These are phyloP conservation scores for Hanseniaspora lachancei DNA, from an alignment of 805 yeast genomes.

Conservation along the genomic window DNA sequence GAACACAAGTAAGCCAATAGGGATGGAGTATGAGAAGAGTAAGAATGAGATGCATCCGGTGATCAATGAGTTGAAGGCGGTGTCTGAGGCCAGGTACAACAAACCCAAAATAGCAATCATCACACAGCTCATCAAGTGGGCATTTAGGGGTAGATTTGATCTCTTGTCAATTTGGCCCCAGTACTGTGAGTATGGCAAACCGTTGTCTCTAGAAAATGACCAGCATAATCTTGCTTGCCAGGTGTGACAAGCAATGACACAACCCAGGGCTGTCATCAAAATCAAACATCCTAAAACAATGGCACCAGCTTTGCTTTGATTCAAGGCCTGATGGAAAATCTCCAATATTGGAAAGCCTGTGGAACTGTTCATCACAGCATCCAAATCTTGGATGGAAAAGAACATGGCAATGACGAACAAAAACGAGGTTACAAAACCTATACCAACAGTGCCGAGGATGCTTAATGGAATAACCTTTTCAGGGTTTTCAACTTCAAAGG, in stretches of 20 bases:
- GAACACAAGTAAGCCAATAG: constrained; percentile 37
- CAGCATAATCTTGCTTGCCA: constrained; percentile 63
- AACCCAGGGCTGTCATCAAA: constrained; percentile 45
- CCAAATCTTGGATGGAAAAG: constrained; percentile 46
- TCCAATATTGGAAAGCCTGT: constrained; percentile 57
- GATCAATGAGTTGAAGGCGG: constrained; percentile 56
- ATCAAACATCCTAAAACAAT: constrained; percentile 39
- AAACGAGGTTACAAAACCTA: constrained; percentile 54
- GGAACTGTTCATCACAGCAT: constrained; percentile 33
- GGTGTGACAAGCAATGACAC: constrained; percentile 53
- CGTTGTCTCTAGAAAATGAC: constrained; percentile 62
- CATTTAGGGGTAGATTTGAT: constrained; percentile 48
- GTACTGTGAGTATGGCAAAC: constrained; percentile 44
- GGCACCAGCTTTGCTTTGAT: constrained; percentile 42
- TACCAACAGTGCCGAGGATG: constrained; percentile 51
- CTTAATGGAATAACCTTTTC: constrained; percentile 52
- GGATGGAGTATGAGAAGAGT: constrained; percentile 46
- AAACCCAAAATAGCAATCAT: constrained; percentile 44
- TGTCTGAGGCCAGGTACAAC: constrained; percentile 50
- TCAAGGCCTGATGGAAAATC: constrained; percentile 46
- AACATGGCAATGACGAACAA: constrained; percentile 45
- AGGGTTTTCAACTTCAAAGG: constrained; percentile 53
- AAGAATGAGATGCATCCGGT: constrained; percentile 52
- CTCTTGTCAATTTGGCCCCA: constrained; percentile 42
- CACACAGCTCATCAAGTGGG: constrained; percentile 44